These are phyloP conservation scores for Carex parvula DNA, from an alignment of 176 grass and related monocot genomes.

Conservation along the genomic window DNA sequence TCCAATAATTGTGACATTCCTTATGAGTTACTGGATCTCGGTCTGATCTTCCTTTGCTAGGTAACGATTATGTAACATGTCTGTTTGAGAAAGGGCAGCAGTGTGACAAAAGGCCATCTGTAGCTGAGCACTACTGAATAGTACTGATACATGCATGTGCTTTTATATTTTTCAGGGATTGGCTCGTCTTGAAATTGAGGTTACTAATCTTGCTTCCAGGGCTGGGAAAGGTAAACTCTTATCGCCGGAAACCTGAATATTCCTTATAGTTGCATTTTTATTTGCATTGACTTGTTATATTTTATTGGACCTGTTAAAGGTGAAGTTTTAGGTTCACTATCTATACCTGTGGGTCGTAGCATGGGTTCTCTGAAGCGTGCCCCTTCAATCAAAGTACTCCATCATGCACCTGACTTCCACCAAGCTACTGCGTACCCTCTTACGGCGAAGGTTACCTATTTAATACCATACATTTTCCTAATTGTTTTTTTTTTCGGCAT, in stretches of 20 bases:
- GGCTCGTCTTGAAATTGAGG: conserved; percentile 91
- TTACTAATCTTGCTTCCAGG: conserved; percentile 93
- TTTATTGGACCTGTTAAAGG: conserved; percentile 40
- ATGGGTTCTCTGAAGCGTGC: conserved; percentile 69
- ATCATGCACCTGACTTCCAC: conserved; percentile 54
- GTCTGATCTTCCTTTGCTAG: background rate
- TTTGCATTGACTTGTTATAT: background rate
- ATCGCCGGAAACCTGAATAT: background rate
- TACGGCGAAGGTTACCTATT: conserved; percentile 54
- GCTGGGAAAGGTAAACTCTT: conserved; percentile 75
- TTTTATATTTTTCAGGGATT: conserved; percentile 55
- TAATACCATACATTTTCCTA: conserved; percentile 2
- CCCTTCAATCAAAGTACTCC: conserved; percentile 79
- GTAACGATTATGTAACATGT: background rate
- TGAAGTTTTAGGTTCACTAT: conserved; percentile 88
- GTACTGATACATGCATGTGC: background rate
- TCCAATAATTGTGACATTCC: background rate
- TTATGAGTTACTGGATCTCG: background rate
- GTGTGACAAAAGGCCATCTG: background rate
- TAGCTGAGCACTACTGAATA: background rate
- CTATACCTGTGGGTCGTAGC: conserved; percentile 70
- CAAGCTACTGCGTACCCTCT: conserved; percentile 58
- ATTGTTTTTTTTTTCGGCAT: conserved; percentile 11
- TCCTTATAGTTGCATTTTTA: conserved; percentile 7
- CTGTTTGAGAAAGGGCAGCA: background rate